Conservation (phyloP, 441 rosid genomes). For the Bocquillonia castaneifolia region DNA sequence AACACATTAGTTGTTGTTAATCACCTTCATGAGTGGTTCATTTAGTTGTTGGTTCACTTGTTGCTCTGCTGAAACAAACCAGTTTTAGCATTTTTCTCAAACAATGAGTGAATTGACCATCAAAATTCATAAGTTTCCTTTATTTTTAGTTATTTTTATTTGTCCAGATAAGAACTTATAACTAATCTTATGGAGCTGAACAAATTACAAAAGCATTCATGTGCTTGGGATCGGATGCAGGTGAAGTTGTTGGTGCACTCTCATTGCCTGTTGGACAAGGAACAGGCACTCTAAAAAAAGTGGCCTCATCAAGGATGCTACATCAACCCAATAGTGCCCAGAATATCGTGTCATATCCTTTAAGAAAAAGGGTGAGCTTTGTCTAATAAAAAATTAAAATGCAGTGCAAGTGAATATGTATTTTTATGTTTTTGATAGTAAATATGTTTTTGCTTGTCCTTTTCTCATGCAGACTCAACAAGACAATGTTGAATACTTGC, state of each 20-base stretch:
- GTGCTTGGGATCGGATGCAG: slow-evolving; percentile 35
- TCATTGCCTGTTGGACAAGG: slow-evolving; percentile 85
- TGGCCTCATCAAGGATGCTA: slow-evolving; percentile 74
- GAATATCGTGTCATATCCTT: slow-evolving; percentile 52
- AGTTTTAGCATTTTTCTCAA: neutral
- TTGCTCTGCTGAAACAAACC: neutral
- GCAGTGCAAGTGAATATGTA: neutral
- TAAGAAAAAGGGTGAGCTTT: slow-evolving; percentile 66
- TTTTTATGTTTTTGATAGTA: neutral
- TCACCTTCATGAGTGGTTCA: neutral
- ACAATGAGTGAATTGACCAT: neutral
- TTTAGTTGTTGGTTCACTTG: neutral
- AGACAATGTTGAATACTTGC: slow-evolving; percentile 44
- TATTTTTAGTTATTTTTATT: neutral
- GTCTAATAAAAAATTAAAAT: neutral
- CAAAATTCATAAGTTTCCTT: neutral
- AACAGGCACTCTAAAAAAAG: slow-evolving; percentile 55
- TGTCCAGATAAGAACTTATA: neutral
- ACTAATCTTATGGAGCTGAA: neutral
- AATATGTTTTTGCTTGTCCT: slow-evolving; percentile 5
- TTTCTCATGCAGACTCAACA: slow-evolving; percentile 40
- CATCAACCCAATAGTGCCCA: slow-evolving; percentile 53
- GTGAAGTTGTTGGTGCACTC: slow-evolving; percentile 92
- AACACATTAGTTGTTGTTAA: neutral
- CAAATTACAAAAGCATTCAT: neutral